Evolutionary conservation across 2,329 filamentous ascomycete species (phyloP).

Genomic region (Fusarium lateritium): DNA sequence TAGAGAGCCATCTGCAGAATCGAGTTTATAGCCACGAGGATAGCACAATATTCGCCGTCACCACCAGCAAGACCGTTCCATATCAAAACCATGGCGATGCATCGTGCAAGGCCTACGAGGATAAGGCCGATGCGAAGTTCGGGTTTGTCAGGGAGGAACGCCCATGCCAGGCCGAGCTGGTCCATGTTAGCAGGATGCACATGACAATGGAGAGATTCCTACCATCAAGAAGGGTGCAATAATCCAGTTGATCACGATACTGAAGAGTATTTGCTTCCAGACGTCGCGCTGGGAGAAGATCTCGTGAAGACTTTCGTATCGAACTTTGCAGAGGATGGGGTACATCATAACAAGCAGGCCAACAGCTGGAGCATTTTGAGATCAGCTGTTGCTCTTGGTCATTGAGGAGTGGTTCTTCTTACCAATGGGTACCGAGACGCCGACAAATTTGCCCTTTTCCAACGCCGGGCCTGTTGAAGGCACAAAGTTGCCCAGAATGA

Average conservation of each 20-base stretch:
- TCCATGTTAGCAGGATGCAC: constrained; percentile 17
- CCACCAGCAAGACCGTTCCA: constrained; percentile 82
- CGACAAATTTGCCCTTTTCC: constrained; percentile 80
- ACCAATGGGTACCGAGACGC: constrained; percentile 77
- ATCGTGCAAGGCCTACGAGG: constrained; percentile 86
- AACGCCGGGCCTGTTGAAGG: constrained; percentile 72
- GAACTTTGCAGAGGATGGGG: constrained; percentile 89
- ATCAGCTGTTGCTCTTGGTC: no score
- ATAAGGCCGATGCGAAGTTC: constrained; percentile 78
- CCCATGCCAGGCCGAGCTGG: constrained; percentile 77
- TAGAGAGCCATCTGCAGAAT: constrained; percentile 82
- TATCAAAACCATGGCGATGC: constrained; percentile 68
- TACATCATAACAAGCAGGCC: constrained; percentile 95
- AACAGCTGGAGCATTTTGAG: constrained; percentile 66
- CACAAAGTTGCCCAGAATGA: constrained; percentile 83
- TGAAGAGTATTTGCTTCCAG: constrained; percentile 86
- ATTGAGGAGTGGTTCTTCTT: neutral
- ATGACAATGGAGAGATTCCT: constrained; percentile 39
- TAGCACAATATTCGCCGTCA: constrained; percentile 86
- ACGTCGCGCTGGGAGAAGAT: constrained; percentile 73
- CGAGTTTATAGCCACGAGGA: constrained; percentile 82
- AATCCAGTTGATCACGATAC: constrained; percentile 85
- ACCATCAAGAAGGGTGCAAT: constrained; percentile 88
- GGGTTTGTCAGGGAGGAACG: constrained; percentile 72
- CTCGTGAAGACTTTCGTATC: constrained; percentile 80